Evolutionary conservation across 2,329 filamentous ascomycete species (phyloP).

Genomic region (Pseudogymnoascus sp.): DNA sequence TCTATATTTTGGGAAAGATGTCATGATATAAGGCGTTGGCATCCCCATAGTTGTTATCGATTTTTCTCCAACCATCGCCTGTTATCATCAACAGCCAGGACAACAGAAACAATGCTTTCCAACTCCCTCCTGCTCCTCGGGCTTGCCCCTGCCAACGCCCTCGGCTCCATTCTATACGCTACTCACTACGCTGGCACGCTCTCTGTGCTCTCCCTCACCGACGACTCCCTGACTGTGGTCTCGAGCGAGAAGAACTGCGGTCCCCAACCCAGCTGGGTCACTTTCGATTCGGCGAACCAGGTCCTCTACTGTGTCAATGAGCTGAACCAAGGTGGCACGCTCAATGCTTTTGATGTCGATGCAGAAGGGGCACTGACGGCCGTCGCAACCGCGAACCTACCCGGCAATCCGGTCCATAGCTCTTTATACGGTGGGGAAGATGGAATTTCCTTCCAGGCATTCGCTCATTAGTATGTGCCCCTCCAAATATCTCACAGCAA

Average conservation of each 20-base stretch:
- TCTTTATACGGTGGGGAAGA: constrained; percentile 19
- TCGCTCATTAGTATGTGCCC: constrained; percentile 21
- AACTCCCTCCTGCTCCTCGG: background rate
- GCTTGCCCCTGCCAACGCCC: background rate
- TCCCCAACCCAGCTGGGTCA: constrained; percentile 38
- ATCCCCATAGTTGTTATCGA: background rate
- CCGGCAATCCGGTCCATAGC: constrained; percentile 19
- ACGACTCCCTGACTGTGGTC: constrained; percentile 24
- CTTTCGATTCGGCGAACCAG: constrained; percentile 31
- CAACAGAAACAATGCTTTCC: background rate
- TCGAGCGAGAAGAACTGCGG: constrained; percentile 16
- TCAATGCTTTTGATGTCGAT: constrained; percentile 31
- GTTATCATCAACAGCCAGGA: background rate
- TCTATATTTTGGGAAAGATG: background rate
- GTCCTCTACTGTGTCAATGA: constrained; percentile 40
- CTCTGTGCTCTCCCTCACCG: constrained; percentile 31
- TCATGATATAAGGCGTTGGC: background rate
- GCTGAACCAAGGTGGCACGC: constrained; percentile 27
- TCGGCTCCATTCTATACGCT: background rate
- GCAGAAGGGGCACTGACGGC: constrained; percentile 32
- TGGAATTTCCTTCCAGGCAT: constrained; percentile 14
- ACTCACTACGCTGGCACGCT: constrained; percentile 38
- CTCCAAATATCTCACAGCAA: background rate
- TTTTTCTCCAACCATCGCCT: background rate
- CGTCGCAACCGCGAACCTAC: constrained; percentile 23